Base-by-base conservation (phyloP, 495 filamentous ascomycete species). In the Neurospora sublineolata region DNA sequence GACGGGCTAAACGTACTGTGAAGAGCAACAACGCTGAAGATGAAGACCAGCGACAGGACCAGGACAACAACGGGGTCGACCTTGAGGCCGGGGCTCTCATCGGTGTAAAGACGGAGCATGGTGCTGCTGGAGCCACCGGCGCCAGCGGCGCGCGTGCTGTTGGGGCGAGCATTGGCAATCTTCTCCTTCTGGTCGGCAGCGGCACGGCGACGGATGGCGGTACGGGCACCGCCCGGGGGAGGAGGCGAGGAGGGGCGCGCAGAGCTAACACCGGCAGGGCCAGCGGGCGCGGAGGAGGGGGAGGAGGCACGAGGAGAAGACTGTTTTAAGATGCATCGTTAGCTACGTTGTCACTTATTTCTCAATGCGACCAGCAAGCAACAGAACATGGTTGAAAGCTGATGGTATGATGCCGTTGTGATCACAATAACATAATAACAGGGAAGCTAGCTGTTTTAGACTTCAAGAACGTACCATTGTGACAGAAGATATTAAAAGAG, bases 91-190 rank as follows among this genome's bases (percentile, higher is more conserved):
- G 96, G 94, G 74, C 90, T 93, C 86, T 99, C 95, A 79, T 99
- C 95, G 44, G 95, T 99, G 87, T 99, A 99, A n/a, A 99, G 91
- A 90, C 94, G 93, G 82, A 99, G 88, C 95, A 99, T 99, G 64
- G 95, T 99, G 81, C 93, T 95, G 80, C 91, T 95, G 75, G 94
- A 97, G 72, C 95, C 95, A 72, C 95, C 95, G 11, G 96, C 95
- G 73, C 96, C 95, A 18, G 95, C 95, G 39, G 94, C 89, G 73
- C 96, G 87, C 70, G 95, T 99, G 80, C 92, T 94, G 80, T 89
- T 91, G 37, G 95, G 95, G 68, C 95, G 84, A 68, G 87, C 90
- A 90, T 97, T 99, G 74, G 94, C 93, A 71, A 93, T 87, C 82
- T 93, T 93, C 78, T 97, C 94, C 81, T 95, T 95, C 83, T 96